Conservation (phyloP, 202 grass and related monocot genomes). For the Carex arenaria region DNA sequence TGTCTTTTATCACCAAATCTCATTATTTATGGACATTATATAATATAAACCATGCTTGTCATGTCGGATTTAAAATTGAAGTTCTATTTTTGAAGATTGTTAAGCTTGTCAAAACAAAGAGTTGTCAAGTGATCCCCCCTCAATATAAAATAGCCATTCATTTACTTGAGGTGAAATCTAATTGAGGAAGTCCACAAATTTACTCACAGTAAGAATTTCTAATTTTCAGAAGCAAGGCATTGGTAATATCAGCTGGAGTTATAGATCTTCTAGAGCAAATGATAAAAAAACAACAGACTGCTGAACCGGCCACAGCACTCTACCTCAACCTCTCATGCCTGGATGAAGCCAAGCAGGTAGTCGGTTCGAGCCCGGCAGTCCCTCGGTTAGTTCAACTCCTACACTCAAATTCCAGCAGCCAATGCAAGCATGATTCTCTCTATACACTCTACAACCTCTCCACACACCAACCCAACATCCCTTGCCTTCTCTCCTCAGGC, state of each 20-base stretch:
- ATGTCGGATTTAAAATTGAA: too few relatives aligned
- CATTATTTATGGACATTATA: too few relatives aligned
- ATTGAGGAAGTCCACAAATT: conserved; percentile 14
- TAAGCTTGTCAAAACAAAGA: too few relatives aligned
- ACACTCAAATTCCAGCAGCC: conserved; percentile 31
- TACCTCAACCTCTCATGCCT: conserved; percentile 90
- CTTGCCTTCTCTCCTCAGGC: conserved; percentile 57
- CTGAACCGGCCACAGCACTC: conserved; percentile 56
- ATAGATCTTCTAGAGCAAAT: conserved; percentile 76
- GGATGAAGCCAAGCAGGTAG: conserved; percentile 60
- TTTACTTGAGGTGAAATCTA: not conserved
- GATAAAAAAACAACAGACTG: conserved; percentile 48
- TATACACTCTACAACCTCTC: conserved; percentile 84
- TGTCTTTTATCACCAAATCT: too few relatives aligned
- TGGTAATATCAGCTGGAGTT: conserved; percentile 60
- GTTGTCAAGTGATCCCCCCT: too few relatives aligned
- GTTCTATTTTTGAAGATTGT: too few relatives aligned
- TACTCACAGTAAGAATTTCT: not conserved
- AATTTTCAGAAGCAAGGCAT: conserved; percentile 72
- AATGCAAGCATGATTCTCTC: conserved; percentile 71
- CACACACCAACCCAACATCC: conserved; percentile 57
- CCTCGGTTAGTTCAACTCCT: conserved; percentile 52
- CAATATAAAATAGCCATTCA: not conserved
- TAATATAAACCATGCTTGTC: too few relatives aligned
- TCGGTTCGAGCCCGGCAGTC: conserved; percentile 61